Percentiles rank a stretch among this genome's conserved stretches.
Evolutionary conservation across 345 rosid species (phyloP).

Genomic region (Citrus reticulata): DNA sequence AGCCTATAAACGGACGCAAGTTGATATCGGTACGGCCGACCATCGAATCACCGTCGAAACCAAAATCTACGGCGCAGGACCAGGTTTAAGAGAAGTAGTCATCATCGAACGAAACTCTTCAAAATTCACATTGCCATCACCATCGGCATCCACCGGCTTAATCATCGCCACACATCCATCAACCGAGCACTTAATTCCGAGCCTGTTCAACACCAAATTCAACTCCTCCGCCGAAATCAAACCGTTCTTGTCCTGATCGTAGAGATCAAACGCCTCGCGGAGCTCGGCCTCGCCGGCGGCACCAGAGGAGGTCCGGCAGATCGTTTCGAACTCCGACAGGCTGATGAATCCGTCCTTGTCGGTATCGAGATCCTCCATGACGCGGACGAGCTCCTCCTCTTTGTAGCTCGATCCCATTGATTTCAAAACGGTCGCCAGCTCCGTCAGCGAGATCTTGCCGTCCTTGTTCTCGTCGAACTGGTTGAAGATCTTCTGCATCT

Average conservation of each 20-base stretch:
- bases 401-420: conserved; percentile 57
- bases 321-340: conserved; percentile 55
- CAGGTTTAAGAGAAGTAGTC: conserved; percentile 9
- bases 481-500: conserved; percentile 61
- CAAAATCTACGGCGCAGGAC: background rate
- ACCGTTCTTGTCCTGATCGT: conserved; percentile 78
- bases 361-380: conserved; percentile 68
- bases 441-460: conserved; percentile 77
- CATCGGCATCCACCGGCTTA: conserved; percentile 68
- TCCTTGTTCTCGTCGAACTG: conserved; percentile 83
- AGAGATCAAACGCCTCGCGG: conserved; percentile 86
- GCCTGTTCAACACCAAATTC: conserved; percentile 57
- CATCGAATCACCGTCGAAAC: background rate
- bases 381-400: conserved; percentile 44
- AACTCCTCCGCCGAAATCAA: conserved; percentile 70
- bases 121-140: conserved; percentile 80
- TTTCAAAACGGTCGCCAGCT: conserved; percentile 61
- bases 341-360: conserved; percentile 75
- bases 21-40: background rate
- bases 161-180: conserved; percentile 76
- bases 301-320: conserved; percentile 49
- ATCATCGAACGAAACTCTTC: conserved; percentile 84
- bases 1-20: background rate
- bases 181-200: conserved; percentile 59
- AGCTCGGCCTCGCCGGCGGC: conserved; percentile 42